phyloP scores from a whole-genome alignment of 805 yeast genomes.

The Citeromyces matritensis region DNA sequence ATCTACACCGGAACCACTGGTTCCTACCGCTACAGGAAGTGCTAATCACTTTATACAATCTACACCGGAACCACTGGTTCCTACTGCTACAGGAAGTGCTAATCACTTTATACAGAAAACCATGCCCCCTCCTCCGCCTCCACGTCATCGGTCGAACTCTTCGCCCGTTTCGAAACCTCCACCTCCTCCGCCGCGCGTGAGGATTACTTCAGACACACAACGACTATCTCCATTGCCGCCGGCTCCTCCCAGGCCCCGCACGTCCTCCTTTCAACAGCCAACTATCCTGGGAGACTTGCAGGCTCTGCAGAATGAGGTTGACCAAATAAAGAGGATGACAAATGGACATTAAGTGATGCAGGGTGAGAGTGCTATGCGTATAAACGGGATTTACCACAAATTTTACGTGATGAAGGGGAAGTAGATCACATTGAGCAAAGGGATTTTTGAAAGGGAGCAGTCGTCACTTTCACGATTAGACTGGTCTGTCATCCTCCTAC shows the following conservation, averaged over 20 bases:
- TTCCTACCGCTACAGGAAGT: too few species aligned
- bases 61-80: too few species aligned
- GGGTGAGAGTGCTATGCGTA: too few species aligned
- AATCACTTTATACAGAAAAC: conserved; percentile 24
- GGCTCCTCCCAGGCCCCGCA: conserved; percentile 7
- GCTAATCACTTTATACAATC: too few species aligned
- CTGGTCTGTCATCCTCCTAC: too few species aligned
- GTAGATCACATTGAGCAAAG: too few species aligned
- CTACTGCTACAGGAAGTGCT: conserved; percentile 39
- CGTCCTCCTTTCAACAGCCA: conserved; percentile 7
- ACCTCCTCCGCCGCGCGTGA: conserved; percentile 5
- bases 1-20: too few species aligned
- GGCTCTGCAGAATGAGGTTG: conserved; percentile 59
- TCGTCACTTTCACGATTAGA: too few species aligned
- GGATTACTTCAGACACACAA: conserved; percentile 1
- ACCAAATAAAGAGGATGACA: conserved; percentile 9
- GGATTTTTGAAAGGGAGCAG: too few species aligned
- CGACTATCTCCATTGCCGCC: conserved; percentile 21
- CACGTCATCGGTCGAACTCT: conserved; percentile 2
- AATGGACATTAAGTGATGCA: background rate
- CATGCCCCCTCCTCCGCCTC: conserved; percentile 4
- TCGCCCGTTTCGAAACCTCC: conserved; percentile 8
- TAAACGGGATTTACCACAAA: too few species aligned
- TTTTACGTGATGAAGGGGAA: too few species aligned
- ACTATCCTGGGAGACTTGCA: conserved; percentile 50